These are phyloP conservation scores for Sporodiniella umbellata DNA, from an alignment of 371 early-diverging fungal genomes.

Conservation along the genomic window DNA sequence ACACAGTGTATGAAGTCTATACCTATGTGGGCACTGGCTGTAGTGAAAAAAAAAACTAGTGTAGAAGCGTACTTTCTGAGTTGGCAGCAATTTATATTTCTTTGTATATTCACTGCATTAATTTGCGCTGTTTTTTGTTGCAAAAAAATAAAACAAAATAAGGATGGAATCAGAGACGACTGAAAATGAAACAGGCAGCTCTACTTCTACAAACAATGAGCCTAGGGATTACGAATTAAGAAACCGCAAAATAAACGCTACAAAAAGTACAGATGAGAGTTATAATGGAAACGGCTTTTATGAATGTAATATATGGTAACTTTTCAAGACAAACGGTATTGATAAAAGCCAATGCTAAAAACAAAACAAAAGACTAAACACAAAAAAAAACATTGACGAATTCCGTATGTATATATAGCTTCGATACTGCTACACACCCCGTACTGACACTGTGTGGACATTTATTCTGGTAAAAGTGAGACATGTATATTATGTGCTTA, in stretches of 20 bases:
- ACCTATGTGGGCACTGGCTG: too few relatives aligned
- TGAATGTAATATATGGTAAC: slow-evolving; percentile 40
- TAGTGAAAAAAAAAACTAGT: too few relatives aligned
- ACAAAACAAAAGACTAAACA: background rate
- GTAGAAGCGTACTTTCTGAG: too few relatives aligned
- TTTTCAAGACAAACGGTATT: too few relatives aligned
- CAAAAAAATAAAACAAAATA: background rate
- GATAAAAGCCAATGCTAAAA: too few relatives aligned
- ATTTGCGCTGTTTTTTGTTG: background rate
- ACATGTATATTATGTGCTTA: background rate
- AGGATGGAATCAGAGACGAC: background rate
- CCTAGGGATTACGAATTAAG: background rate
- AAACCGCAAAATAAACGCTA: background rate
- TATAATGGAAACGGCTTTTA: slow-evolving; percentile 22
- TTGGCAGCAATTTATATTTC: too few relatives aligned
- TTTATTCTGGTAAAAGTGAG: slow-evolving; percentile 28
- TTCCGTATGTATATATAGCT: slow-evolving; percentile 9
- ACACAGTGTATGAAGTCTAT: too few relatives aligned
- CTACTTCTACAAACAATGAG: background rate
- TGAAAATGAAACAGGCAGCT: background rate
- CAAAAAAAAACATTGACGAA: background rate
- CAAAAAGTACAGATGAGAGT: slow-evolving; percentile 1
- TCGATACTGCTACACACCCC: slow-evolving; percentile 35
- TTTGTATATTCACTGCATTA: too few relatives aligned
- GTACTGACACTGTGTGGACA: slow-evolving; percentile 37